These are phyloP conservation scores for Rubia tinctorum DNA, from an alignment of 305 asterid genomes.

Conservation along the genomic window DNA sequence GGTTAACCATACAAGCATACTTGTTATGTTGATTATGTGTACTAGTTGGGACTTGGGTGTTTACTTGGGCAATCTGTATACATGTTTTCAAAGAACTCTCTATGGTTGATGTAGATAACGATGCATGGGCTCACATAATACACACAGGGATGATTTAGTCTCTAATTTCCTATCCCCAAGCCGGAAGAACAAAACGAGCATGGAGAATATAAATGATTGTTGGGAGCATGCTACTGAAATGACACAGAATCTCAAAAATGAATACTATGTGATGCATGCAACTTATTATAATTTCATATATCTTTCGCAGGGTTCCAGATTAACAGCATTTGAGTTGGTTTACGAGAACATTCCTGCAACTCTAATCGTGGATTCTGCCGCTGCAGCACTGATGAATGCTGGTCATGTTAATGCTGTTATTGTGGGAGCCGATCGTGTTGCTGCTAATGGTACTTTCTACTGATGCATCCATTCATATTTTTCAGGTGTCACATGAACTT, in stretches of 20 bases:
- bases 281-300: background rate
- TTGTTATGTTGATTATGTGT: background rate
- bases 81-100: background rate
- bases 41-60: background rate
- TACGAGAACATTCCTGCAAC: conserved; percentile 89
- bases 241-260: background rate
- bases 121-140: background rate
- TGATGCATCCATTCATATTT: background rate
- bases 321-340: conserved; percentile 87
- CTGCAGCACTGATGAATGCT: conserved; percentile 83
- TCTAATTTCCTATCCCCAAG: background rate
- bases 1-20: background rate
- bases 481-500: background rate
- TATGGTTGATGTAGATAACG: background rate
- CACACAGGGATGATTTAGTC: background rate
- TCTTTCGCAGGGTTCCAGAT: conserved; percentile 72
- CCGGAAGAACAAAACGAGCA: too few species aligned
- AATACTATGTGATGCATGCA: background rate
- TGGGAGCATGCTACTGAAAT: background rate
- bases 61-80: background rate
- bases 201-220: too few species aligned
- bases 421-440: conserved; percentile 96
- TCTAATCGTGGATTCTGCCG: conserved; percentile 93
- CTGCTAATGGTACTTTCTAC: conserved; percentile 68
- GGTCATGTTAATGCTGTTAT: conserved; percentile 74